Evolutionary conservation across 164 flowering plant genomes (phyloP).

Genomic region (Annona squamosa): DNA sequence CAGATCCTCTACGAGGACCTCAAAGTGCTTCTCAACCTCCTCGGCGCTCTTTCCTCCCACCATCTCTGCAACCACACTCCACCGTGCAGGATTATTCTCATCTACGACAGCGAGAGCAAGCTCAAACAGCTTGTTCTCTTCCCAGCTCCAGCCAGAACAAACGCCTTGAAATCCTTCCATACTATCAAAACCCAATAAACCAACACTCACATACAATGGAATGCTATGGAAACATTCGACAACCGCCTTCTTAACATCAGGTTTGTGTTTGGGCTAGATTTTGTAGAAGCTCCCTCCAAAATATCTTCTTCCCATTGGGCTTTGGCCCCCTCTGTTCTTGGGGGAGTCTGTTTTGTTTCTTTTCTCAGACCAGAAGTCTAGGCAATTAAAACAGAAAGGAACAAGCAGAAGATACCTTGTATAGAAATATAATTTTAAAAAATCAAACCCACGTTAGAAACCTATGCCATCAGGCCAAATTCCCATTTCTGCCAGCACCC

Average conservation of each 20-base stretch:
- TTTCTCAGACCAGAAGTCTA: constrained; percentile 13
- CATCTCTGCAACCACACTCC: constrained; percentile 56
- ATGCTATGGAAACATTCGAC: constrained; percentile 9
- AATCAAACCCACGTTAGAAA: constrained; percentile 10
- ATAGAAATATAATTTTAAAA: not conserved
- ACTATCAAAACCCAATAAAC: constrained; percentile 3
- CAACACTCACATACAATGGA: constrained; percentile 27
- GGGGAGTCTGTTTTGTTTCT: constrained; percentile 15
- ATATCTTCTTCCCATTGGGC: constrained; percentile 1
- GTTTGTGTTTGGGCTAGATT: not conserved
- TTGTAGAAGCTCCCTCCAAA: constrained; percentile 13
- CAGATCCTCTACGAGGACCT: constrained; percentile 51
- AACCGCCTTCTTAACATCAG: constrained; percentile 5
- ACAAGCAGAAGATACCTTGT: not conserved
- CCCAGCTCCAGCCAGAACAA: constrained; percentile 58
- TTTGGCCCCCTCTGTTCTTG: constrained; percentile 8
- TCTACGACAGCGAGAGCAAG: constrained; percentile 56
- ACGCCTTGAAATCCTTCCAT: constrained; percentile 29
- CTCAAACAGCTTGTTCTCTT: constrained; percentile 74
- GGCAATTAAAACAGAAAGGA: not conserved
- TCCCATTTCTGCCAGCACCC: constrained; percentile 22
- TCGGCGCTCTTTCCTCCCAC: constrained; percentile 50
- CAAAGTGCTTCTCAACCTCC: constrained; percentile 56
- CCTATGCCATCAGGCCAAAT: constrained; percentile 13
- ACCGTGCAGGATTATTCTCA: constrained; percentile 47